These are phyloP conservation scores for Penicillium sp. DNA, from an alignment of 2,329 filamentous ascomycete species.

Conservation along the genomic window DNA sequence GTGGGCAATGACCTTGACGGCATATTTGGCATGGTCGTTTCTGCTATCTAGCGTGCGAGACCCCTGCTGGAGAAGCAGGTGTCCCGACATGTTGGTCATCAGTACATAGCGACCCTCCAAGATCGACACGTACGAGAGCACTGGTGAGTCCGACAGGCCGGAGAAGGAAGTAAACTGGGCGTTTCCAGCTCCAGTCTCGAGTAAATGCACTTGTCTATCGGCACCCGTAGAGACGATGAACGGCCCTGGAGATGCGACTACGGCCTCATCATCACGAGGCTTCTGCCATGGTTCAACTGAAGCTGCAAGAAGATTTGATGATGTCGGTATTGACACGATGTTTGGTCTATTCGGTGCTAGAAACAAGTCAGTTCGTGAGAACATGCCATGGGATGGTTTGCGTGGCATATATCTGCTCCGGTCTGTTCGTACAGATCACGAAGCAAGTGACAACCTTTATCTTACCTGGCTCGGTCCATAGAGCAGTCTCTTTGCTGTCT, in stretches of 20 bases:
- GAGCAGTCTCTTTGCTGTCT: conserved; percentile 43
- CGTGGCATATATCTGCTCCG: too few relatives aligned
- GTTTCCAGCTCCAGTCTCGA: conserved; percentile 35
- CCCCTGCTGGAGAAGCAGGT: conserved; percentile 54
- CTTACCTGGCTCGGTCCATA: conserved; percentile 55
- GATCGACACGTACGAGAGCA: conserved; percentile 56
- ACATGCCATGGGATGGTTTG: too few relatives aligned
- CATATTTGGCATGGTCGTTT: conserved; percentile 64
- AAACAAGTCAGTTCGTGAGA: conserved; percentile 16
- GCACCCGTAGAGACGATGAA: conserved; percentile 52
- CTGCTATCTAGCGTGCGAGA: conserved; percentile 51
- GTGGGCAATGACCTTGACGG: conserved; percentile 55
- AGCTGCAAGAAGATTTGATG: conserved; percentile 58
- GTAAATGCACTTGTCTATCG: conserved; percentile 54
- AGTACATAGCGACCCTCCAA: conserved; percentile 50
- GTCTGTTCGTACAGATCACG: not conserved
- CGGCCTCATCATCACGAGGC: conserved; percentile 11
- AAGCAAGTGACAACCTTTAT: not conserved
- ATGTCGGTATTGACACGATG: conserved; percentile 49
- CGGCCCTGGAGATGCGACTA: conserved; percentile 12
- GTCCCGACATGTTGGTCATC: conserved; percentile 64
- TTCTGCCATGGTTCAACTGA: conserved; percentile 46
- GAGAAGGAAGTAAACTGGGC: conserved; percentile 29
- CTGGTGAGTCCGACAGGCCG: conserved; percentile 47
- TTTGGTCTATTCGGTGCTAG: conserved; percentile 52